Conservation (phyloP, 2,329 filamentous ascomycete genomes). For the Chalaropsis ovoidea region DNA sequence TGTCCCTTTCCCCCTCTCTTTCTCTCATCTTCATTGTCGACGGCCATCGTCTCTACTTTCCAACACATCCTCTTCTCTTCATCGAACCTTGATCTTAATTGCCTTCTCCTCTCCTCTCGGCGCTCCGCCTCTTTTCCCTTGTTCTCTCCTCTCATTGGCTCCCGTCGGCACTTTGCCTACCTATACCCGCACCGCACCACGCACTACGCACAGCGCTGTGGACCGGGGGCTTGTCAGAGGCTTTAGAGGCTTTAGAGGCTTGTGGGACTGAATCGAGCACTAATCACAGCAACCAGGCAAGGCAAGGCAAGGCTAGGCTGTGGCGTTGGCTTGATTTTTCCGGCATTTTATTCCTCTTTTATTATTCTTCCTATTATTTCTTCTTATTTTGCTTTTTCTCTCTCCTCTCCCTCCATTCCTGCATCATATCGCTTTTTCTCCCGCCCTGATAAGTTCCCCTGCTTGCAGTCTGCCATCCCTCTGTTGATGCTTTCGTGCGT, state of each 20-base stretch:
- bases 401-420: not conserved
- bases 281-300: too few species aligned
- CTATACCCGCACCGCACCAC: not conserved
- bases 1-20: not conserved
- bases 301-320: not conserved
- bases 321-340: not conserved
- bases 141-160: slow-evolving; percentile 1
- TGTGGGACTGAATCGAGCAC: too few species aligned
- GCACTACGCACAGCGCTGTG: not conserved
- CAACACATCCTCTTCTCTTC: not conserved
- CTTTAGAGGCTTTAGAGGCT: too few species aligned
- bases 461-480: not conserved
- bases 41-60: not conserved
- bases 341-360: not conserved
- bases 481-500: slow-evolving; percentile 8
- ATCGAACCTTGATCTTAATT: not conserved
- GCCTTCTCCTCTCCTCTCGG: not conserved
- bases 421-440: slow-evolving; percentile 3
- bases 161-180: not conserved
- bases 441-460: slow-evolving; percentile 11
- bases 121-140: not conserved
- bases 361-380: not conserved
- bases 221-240: not conserved
- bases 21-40: not conserved
- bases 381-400: slow-evolving; percentile 5